Conservation (phyloP, 164 flowering plant genomes). For the Litsea cubeba region DNA sequence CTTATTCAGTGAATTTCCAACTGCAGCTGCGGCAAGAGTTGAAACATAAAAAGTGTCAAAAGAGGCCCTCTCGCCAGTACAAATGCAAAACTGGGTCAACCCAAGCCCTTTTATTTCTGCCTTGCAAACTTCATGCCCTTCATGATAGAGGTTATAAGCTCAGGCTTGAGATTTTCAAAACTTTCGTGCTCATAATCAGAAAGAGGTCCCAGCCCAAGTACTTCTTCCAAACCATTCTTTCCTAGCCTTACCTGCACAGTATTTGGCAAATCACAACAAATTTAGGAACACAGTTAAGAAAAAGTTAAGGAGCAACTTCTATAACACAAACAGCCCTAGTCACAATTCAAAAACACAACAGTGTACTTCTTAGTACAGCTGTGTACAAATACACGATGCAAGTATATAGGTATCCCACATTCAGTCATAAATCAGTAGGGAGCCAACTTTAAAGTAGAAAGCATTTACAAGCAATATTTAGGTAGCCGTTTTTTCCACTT, state of each 20-base stretch:
- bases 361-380: no score
- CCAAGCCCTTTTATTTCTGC: constrained; percentile 14
- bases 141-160: constrained; percentile 79
- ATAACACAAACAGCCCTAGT: no score
- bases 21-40: neutral
- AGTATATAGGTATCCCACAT: no score
- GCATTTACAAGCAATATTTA: no score
- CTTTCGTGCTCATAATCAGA: constrained; percentile 86
- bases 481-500: no score
- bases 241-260: constrained; percentile 83
- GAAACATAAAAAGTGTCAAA: constrained; percentile 1
- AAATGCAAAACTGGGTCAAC: constrained; percentile 8
- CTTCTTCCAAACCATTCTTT: constrained; percentile 91
- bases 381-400: no score
- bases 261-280: neutral
- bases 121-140: constrained; percentile 87
- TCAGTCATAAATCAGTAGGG: no score
- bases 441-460: no score
- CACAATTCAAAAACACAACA: no score
- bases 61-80: neutral
- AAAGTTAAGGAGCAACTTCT: no score
- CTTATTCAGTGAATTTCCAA: constrained; percentile 1
- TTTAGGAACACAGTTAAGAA: neutral
- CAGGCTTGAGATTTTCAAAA: constrained; percentile 64
- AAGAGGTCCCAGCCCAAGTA: constrained; percentile 66